Percentiles rank a stretch among this genome's conserved stretches.
These are phyloP conservation scores for Nevesoporus exiguus DNA, from an alignment of 768 basidiomycete species.

Conservation along the genomic window DNA sequence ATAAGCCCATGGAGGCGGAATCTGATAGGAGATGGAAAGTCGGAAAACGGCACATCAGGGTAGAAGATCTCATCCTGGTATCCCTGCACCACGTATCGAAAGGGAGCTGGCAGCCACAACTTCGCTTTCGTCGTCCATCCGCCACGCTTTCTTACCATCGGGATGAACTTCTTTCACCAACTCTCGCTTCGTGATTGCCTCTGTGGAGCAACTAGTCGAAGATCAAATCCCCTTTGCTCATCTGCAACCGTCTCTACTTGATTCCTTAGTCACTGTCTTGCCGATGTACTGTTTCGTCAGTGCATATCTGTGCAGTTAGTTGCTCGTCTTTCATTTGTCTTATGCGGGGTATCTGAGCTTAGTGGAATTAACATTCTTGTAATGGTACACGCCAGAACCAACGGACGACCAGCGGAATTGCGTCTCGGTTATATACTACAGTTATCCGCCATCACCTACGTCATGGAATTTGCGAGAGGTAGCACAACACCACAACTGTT, in stretches of 20 bases:
- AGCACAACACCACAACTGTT: too few species aligned
- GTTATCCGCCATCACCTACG: too few species aligned
- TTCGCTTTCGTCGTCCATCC: constrained; percentile 42
- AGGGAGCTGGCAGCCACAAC: constrained; percentile 79
- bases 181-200: constrained; percentile 1
- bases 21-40: constrained; percentile 61
- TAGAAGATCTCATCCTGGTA: constrained; percentile 69
- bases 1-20: constrained; percentile 58
- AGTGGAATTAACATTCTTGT: not conserved
- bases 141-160: not conserved
- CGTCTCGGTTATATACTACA: too few species aligned
- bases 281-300: not conserved
- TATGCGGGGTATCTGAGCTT: not conserved
- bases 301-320: not conserved
- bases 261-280: not conserved
- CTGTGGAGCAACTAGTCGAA: not conserved
- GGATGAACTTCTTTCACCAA: not conserved
- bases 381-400: too few species aligned
- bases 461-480: too few species aligned
- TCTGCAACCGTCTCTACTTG: not conserved
- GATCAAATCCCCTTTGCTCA: not conserved
- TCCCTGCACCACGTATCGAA: constrained; percentile 81
- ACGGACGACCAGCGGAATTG: too few species aligned
- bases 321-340: not conserved
- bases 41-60: constrained; percentile 51